These are phyloP conservation scores for Penicillium sp. DNA, from an alignment of 2,329 filamentous ascomycete species.

Conservation along the genomic window DNA sequence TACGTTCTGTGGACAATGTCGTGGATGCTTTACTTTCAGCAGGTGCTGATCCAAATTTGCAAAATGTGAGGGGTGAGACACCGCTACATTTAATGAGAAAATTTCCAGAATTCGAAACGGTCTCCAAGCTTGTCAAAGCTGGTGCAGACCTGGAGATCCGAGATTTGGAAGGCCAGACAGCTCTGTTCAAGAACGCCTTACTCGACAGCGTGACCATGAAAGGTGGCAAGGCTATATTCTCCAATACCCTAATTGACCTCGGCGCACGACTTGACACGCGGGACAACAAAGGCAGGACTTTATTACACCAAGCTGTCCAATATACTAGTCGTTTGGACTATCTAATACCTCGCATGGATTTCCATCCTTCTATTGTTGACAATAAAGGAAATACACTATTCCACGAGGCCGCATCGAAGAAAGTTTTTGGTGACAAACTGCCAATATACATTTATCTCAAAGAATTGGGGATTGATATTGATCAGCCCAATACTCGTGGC, in stretches of 20 bases:
- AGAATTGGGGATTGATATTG: constrained; percentile 3
- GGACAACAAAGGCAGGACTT: constrained; percentile 11
- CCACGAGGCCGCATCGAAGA: neutral
- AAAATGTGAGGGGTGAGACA: neutral
- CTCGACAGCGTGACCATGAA: neutral
- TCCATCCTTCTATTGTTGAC: constrained; percentile 6
- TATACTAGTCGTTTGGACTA: neutral
- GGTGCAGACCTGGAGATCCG: neutral
- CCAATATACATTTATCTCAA: neutral
- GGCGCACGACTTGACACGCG: constrained; percentile 15
- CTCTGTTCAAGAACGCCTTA: neutral
- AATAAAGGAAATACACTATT: constrained; percentile 8
- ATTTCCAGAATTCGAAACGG: neutral
- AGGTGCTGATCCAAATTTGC: neutral
- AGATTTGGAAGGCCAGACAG: constrained; percentile 2
- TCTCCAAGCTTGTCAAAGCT: neutral
- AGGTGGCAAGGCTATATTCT: neutral
- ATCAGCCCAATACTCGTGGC: constrained; percentile 5
- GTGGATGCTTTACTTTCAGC: neutral
- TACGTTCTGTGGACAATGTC: neutral
- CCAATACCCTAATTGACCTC: neutral
- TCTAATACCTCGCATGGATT: neutral
- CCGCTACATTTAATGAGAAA: constrained; percentile 1
- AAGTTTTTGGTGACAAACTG: neutral
- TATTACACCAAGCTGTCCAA: neutral